Percentiles rank a stretch among this genome's conserved stretches.
These are phyloP conservation scores for Entomortierella lignicola DNA, from an alignment of 192 early-diverging fungal species.

Conservation along the genomic window DNA sequence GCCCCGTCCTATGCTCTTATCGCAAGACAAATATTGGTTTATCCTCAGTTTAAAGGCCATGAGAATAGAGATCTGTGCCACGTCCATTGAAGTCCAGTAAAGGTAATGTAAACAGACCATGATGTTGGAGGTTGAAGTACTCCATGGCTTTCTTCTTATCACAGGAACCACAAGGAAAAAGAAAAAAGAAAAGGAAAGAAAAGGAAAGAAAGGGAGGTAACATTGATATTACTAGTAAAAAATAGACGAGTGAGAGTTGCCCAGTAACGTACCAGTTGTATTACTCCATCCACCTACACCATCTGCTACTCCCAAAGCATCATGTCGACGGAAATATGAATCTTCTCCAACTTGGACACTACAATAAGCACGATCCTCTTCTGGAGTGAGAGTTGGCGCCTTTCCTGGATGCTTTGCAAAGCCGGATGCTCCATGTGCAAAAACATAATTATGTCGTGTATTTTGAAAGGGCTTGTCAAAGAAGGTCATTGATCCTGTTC, in stretches of 20 bases:
- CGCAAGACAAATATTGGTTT: not conserved
- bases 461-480: slow-evolving; percentile 53
- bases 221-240: not conserved
- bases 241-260: no score
- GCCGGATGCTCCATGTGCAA: slow-evolving; percentile 63
- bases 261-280: slow-evolving; percentile 52
- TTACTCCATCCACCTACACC: slow-evolving; percentile 97
- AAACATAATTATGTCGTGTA: slow-evolving; percentile 54
- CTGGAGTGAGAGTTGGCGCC: slow-evolving; percentile 34
- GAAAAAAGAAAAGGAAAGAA: no score
- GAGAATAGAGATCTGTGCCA: no score
- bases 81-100: not conserved
- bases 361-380: slow-evolving; percentile 65
- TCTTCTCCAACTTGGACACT: slow-evolving; percentile 91
- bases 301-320: slow-evolving; percentile 93
- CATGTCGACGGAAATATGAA: slow-evolving; percentile 88
- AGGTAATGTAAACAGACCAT: no score
- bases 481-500: slow-evolving; percentile 17
- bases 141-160: no score
- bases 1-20: not conserved
- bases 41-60: no score
- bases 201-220: not conserved
- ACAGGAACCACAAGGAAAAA: not conserved
- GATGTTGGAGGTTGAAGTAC: no score
- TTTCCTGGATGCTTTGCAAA: slow-evolving; percentile 59